Base-by-base conservation (phyloP, 768 basidiomycete species). In the Tulasnella sp. region DNA sequence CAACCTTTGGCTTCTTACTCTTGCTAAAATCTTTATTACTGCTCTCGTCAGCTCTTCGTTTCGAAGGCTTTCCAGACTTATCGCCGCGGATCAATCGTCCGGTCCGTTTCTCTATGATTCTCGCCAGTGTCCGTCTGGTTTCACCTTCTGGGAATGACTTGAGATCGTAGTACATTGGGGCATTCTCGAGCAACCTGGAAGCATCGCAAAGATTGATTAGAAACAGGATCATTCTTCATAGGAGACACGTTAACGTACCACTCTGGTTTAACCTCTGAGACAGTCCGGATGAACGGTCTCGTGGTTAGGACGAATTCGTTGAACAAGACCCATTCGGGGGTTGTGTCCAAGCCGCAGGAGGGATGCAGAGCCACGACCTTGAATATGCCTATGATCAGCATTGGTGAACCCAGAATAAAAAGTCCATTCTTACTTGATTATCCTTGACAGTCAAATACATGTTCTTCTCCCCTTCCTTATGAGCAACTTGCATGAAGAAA, bases 401-500 rank as follows among this genome's bases (percentile, higher is more conserved):
- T 48, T 45, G 15, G 5, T 9, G 35, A 22, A n/a, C 7, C 39
- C 53, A 37, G 57, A 37, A 15, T 39, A 16, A 3, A 25, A 35
- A 24, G 48, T 31, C 28, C 16, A 13, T 16, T 61, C 74, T 16
- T 56, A 78, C 85, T 70, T 95, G 92, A 58, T 92, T 85, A 64
- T 99, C 93, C 68, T 96, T 98, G 53, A 95, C 80, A 0, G 92
- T 99, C 56, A 82, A 55, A 62, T 99, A 98, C 48, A 73, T 75
- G 2, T 81, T 77, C 65, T 88, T 91, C 63, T 89, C 87, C 3
- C 88, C 87, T 62, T 92, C 90, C 64, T 87, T 86, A 65, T 95
- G 90, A 5, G 92, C 95, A 10, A 89, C 78, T 63, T 96, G 93
- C 93, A 95, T 96, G 69, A 96, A 99, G 73, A 87, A 99, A 1